A percentile compares a stretch with the other conserved stretches of the same genome.
Evolutionary conservation across 1,284 basidiomycete species (phyloP).

Genomic region (Sphaerobolus stellatus): DNA sequence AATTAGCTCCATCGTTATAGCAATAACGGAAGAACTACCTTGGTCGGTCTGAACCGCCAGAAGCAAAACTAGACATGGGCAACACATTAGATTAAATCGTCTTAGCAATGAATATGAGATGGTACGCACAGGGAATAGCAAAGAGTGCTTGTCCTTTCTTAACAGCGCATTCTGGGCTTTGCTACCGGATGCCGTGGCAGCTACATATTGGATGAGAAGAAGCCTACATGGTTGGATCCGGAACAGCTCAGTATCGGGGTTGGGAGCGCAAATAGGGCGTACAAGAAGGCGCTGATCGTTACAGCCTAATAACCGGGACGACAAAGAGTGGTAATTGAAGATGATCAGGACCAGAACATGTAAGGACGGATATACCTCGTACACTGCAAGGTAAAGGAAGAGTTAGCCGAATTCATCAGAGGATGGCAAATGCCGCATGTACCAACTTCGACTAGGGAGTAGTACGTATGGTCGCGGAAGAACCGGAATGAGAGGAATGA

Average conservation of each 20-base stretch:
- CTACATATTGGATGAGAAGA: constrained; percentile 83
- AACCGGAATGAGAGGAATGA: constrained; percentile 87
- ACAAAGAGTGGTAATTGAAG: neutral
- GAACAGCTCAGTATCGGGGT: no score
- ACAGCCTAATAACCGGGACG: constrained; percentile 52
- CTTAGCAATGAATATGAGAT: neutral
- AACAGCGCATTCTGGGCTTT: constrained; percentile 64
- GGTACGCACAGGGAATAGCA: constrained; percentile 70
- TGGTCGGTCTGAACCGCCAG: constrained; percentile 79
- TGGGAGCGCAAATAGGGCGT: constrained; percentile 30
- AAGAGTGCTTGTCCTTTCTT: constrained; percentile 74
- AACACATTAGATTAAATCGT: neutral
- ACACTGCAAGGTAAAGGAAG: constrained; percentile 25
- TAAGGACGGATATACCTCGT: constrained; percentile 31
- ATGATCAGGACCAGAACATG: no score
- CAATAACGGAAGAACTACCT: constrained; percentile 40
- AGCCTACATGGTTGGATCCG: constrained; percentile 47
- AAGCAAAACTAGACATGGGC: constrained; percentile 58
- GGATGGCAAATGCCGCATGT: constrained; percentile 29
- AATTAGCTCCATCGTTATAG: neutral
- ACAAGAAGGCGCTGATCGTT: constrained; percentile 79
- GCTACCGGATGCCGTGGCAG: constrained; percentile 60
- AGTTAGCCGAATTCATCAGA: neutral
- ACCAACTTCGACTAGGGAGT: constrained; percentile 73
- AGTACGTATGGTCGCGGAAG: constrained; percentile 81